A percentile compares a stretch with the other conserved stretches of the same genome.
These are phyloP conservation scores for Podospora pseudoanserina DNA, from an alignment of 495 filamentous ascomycete species.

Conservation along the genomic window DNA sequence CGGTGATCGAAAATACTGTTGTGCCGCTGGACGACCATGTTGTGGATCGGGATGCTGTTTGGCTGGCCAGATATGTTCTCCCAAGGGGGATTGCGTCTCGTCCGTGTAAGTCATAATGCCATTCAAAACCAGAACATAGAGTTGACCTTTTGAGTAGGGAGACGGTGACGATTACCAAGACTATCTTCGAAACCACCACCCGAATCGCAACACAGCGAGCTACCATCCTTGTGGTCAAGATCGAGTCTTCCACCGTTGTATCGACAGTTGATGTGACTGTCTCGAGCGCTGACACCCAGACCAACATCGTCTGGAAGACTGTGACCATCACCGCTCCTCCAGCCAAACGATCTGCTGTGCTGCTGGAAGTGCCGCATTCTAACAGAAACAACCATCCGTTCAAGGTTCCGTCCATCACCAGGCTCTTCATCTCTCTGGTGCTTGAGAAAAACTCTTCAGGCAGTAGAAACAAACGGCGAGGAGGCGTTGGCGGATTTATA, in stretches of 20 bases:
- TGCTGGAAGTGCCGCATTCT: neutral
- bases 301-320: constrained; percentile 25
- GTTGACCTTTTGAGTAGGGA: constrained; percentile 13
- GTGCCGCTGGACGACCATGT: constrained; percentile 22
- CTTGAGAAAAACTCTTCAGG: neutral
- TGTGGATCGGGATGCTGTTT: constrained; percentile 32
- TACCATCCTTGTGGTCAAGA: constrained; percentile 25
- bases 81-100: constrained; percentile 25
- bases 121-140: neutral
- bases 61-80: constrained; percentile 27
- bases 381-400: neutral
- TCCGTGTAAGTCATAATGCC: constrained; percentile 20
- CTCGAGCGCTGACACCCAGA: constrained; percentile 28
- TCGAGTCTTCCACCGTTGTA: constrained; percentile 26
- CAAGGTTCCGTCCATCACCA: neutral
- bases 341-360: constrained; percentile 7
- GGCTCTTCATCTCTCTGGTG: neutral
- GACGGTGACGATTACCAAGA: constrained; percentile 24
- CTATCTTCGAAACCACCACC: constrained; percentile 19
- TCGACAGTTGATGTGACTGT: constrained; percentile 28
- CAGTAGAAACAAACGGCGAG: neutral
- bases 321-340: constrained; percentile 14
- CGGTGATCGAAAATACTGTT: constrained; percentile 26
- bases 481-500: neutral
- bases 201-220: constrained; percentile 24